Evolutionary conservation across 139 green algal genomes (phyloP), one percentile per base, ranked within the genome.

Genomic region (Chlorella vulgaris): DNA sequence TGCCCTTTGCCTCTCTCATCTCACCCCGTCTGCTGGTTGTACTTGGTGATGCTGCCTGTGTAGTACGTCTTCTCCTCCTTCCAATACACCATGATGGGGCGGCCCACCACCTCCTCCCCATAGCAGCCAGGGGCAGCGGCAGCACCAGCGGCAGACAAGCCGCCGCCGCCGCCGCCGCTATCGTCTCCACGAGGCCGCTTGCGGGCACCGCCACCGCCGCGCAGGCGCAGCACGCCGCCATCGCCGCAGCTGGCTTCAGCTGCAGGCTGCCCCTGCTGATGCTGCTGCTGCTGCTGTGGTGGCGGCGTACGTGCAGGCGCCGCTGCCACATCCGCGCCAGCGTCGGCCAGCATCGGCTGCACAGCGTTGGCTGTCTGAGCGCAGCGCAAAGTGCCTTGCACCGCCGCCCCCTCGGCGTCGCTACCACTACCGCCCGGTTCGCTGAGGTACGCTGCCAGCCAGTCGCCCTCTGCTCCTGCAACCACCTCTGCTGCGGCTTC

Each of bases 41-140:
- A 79, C 7, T 26, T 51, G 1, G 36, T 53, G 51, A 79, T 33
- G 35, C 28, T 69, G 28, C 69, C 80, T 1, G 50, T 77, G 67
- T 85, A 85, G 36, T 78, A 85, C 10, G 80, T 81, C n/a, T 63
- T 62, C 62, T 85, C 28, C 62, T 85, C 80, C 50, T 69, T 81
- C 62, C 70, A 85, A 60, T 85, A 85, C 24, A 85, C 69, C 80
- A 55, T 81, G 33, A 85, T 8, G 7, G 38, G 40, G 7, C 58
- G 50, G 29, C 80, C 80, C 43, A 85, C 47, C 31, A 74, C 22
- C 63, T 82, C 76, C 4, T 33, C 22, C 0, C 76, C 76, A 21
- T 13, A 75, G 4, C 13, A 33, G 15, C 19, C 18, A 15, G 5
- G 18, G 5, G 31, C 2, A 1, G 19, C 51, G 61, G 40, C 18